Base-by-base conservation (phyloP, 139 green algal species). In the Coelastrella sp. region DNA sequence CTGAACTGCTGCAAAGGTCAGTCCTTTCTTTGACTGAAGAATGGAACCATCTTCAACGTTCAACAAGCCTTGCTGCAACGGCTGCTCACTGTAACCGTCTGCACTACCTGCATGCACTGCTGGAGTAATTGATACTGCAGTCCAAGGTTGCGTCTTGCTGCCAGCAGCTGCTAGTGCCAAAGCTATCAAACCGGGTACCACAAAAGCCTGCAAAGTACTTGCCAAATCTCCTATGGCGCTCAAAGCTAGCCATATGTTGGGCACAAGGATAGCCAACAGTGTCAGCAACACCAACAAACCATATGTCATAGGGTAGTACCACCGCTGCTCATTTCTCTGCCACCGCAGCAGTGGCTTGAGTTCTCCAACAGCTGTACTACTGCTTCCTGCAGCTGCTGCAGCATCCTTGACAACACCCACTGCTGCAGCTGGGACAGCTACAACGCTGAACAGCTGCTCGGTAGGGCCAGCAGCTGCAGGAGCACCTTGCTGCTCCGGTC, bases 291-390 rank as follows among this genome's bases (percentile, higher is more conserved):
- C 60, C 13, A 90, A 61, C 59, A 90, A 32, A 5, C 74, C 22
- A 60, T 90, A 90, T 19, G 86, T 90, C 86, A 90, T 23, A 32
- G 65, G 8, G 23, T 90, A 84, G 86, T 90, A 90, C 73, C 75
- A 83, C 13, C 60, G 74, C 59, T 81, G 73, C 60, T 90, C 86
- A n/a, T 68, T 54, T 17, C 58, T 47, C 68, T 80, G 83, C 83
- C 83, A 88, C 4, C 66, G 22, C 6, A 16, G 3, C 5, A 57
- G 61, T 71, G 61, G 61, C 10, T 10, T 71, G 61, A 10, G 61
- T 71, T 10, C 11, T 10, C 61, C 11, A 71, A 10, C 11, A 71
- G 61, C 61, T 71, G 10, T 71, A 10, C 61, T 71, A 13, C 61
- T 71, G 61, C 61, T 71, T 10, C 61, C 11, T 80, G 58, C 80